These are phyloP conservation scores for Pichia paraexigua DNA, from an alignment of 805 yeast species.

Conservation along the genomic window DNA sequence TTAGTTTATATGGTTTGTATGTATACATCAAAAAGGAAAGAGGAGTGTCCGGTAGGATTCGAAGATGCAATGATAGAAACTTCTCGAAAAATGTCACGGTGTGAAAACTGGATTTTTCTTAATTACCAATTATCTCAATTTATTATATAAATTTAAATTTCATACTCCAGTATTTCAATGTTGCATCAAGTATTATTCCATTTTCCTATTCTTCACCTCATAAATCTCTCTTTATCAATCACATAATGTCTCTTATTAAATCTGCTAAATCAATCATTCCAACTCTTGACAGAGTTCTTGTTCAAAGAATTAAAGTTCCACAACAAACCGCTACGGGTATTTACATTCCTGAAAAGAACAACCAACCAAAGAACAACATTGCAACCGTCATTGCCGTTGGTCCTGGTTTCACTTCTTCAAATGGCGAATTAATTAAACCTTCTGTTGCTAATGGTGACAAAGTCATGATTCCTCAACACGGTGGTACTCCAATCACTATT, in stretches of 20 bases:
- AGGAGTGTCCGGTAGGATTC: no score
- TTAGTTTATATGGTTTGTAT: neutral
- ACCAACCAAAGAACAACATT: slow-evolving; percentile 83
- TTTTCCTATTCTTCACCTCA: neutral
- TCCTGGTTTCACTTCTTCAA: slow-evolving; percentile 75
- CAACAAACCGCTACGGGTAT: slow-evolving; percentile 89
- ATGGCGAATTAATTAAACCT: slow-evolving; percentile 67
- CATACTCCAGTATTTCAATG: no score
- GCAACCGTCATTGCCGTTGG: slow-evolving; percentile 93
- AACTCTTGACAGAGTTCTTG: slow-evolving; percentile 90
- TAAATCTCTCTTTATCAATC: neutral
- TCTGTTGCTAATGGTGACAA: slow-evolving; percentile 85
- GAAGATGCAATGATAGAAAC: neutral
- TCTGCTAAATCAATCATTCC: slow-evolving; percentile 86
- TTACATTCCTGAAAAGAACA: slow-evolving; percentile 87
- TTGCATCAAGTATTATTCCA: no score
- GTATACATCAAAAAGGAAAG: neutral
- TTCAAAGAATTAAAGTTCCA: slow-evolving; percentile 88
- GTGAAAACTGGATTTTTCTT: no score
- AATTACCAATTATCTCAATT: no score
- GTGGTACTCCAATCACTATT: slow-evolving; percentile 84
- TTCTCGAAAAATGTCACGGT: neutral
- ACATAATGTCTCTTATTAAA: slow-evolving; percentile 46
- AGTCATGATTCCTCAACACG: slow-evolving; percentile 89
- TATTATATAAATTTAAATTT: no score